Base-by-base conservation (phyloP, 352 stramenopile species). In the Saprolegnia diclina region DNA sequence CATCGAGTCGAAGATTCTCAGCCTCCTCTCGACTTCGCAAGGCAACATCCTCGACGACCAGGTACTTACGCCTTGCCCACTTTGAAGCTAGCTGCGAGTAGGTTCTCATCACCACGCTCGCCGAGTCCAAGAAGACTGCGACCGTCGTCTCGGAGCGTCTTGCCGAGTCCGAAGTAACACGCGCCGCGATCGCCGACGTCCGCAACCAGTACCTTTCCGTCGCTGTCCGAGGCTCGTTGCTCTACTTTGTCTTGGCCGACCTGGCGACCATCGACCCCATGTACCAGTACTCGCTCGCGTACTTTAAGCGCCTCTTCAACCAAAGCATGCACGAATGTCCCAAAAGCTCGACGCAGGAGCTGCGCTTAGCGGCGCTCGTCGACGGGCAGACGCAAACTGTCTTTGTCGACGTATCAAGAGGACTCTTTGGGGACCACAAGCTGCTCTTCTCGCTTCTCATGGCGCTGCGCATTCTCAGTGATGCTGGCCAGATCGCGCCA, bases 41-140 rank as follows among this genome's bases (percentile, higher is more conserved):
- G 90, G 86, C 1, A 95, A 97, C 67, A 95, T 98, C 42, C 75
- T 97, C 4, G 92, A 98, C 62, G 92, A 98, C 65, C 74, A 95
- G 19, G 89, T 91, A 57, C 80, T 2, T 54, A 54, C 24, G n/a
- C n/a, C n/a, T n/a, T n/a, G n/a, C n/a, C n/a, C n/a, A n/a, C n/a
- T n/a, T n/a, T 54, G 2, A 54, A 29, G n/a, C 5, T 29, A 54
- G 2, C n/a, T 52, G 22, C 22, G n/a, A 29, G 24, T 54, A 54
- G 46, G 46, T 54, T 29, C 52, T 93, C 16, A 88, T 92, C 46
- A 64, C 79, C 42, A 77, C 78, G 0, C 76, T 93, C 2, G 75
- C 87, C 29, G 81, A 72, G 0, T 90, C 84, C 18, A 93, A 92
- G 35, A 72, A 81, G 44, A 93, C 82, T 1, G 82, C 85, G 0